Conservation (phyloP, 257 asterid species). For the Penstemon eatonii region DNA sequence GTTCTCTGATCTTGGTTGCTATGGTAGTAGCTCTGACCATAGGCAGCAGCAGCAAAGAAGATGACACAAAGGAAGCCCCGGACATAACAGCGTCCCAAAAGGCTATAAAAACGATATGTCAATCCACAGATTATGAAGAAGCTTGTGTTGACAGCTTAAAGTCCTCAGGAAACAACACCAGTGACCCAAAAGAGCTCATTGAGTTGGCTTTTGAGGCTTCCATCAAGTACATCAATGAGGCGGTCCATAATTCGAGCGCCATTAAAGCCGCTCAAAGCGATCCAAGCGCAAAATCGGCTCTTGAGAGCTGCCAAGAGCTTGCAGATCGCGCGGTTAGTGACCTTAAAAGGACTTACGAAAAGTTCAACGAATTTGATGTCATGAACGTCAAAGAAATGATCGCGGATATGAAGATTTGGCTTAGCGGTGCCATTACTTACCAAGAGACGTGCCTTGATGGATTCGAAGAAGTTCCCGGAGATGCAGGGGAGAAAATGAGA, state of each 20-base stretch:
- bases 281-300: slow-evolving; percentile 51
- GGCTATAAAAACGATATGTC: slow-evolving; percentile 62
- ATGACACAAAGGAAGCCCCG: background rate
- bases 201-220: slow-evolving; percentile 52
- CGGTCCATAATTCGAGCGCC: slow-evolving; percentile 43
- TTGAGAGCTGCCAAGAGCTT: slow-evolving; percentile 57
- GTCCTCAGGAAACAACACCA: slow-evolving; percentile 35
- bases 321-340: slow-evolving; percentile 51
- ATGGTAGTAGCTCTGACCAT: slow-evolving; percentile 38
- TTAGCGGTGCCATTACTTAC: slow-evolving; percentile 76
- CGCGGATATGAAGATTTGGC: slow-evolving; percentile 67
- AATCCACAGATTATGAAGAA: slow-evolving; percentile 59
- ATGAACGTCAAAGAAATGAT: slow-evolving; percentile 43
- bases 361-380: slow-evolving; percentile 51
- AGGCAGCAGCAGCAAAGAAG: slow-evolving; percentile 21
- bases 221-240: slow-evolving; percentile 34
- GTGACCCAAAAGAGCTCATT: slow-evolving; percentile 71
- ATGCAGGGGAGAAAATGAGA: slow-evolving; percentile 62
- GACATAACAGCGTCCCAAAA: slow-evolving; percentile 43
- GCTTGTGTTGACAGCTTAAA: slow-evolving; percentile 55
- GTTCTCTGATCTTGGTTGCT: slow-evolving; percentile 26
- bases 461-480: slow-evolving; percentile 48
- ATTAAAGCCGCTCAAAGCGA: slow-evolving; percentile 40
- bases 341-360: slow-evolving; percentile 46
- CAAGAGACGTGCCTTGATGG: slow-evolving; percentile 87